Conservation (phyloP, 2,329 filamentous ascomycete species). For the Akanthomyces uredinophilus region DNA sequence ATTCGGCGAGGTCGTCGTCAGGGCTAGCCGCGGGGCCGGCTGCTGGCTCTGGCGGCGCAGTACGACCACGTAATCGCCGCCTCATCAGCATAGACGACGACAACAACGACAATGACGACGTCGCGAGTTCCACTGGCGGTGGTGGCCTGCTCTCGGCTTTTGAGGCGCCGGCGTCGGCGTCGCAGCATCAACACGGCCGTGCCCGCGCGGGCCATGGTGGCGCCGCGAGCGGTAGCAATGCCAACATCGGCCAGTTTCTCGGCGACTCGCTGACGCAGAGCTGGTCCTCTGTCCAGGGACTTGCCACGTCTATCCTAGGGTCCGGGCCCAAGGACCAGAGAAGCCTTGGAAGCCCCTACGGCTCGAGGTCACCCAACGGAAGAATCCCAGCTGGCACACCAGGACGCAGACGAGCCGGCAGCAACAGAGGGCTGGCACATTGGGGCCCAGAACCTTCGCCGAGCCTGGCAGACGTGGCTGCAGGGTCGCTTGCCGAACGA, state of each 20-base stretch:
- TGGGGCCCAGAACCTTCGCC: constrained; percentile 53
- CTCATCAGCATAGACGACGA: constrained; percentile 29
- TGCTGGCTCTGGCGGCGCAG: constrained; percentile 34
- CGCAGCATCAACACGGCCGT: background rate
- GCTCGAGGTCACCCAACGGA: constrained; percentile 8
- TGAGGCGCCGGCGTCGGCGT: constrained; percentile 25
- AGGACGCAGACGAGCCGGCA: constrained; percentile 19
- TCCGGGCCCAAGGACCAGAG: constrained; percentile 21
- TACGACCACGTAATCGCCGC: constrained; percentile 49
- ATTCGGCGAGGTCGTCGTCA: constrained; percentile 29
- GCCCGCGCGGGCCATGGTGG: background rate
- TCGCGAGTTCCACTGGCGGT: constrained; percentile 15
- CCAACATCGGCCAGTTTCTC: constrained; percentile 37
- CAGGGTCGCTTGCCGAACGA: constrained; percentile 48
- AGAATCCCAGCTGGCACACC: constrained; percentile 16
- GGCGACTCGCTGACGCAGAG: constrained; percentile 48
- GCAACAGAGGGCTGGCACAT: constrained; percentile 16
- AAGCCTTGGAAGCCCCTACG: background rate
- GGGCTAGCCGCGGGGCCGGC: constrained; percentile 43
- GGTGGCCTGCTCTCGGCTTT: constrained; percentile 27
- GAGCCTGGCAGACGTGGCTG: constrained; percentile 44
- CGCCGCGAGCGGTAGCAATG: constrained; percentile 26
- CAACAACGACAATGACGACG: constrained; percentile 25
- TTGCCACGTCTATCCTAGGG: constrained; percentile 42
- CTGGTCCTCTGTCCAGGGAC: constrained; percentile 52